These are phyloP conservation scores for Beauveria bassiana DNA, from an alignment of 2,329 filamentous ascomycete species.

Conservation along the genomic window DNA sequence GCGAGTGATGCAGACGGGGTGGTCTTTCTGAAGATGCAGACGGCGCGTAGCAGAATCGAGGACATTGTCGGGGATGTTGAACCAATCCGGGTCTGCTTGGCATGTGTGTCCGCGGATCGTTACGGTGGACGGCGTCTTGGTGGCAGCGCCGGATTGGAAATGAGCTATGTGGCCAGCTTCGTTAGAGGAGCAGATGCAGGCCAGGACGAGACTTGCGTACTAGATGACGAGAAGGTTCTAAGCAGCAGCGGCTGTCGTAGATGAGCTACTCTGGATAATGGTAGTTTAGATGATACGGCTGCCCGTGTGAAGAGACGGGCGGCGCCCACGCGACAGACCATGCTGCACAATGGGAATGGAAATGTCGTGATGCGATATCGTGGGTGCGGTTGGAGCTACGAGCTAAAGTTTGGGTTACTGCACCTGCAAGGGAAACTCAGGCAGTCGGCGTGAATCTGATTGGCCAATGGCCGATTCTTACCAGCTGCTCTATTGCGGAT, in stretches of 20 bases:
- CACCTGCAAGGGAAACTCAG: neutral
- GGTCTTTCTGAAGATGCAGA: constrained; percentile 85
- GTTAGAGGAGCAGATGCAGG: neutral
- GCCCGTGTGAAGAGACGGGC: neutral
- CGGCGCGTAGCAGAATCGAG: constrained; percentile 64
- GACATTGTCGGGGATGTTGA: constrained; percentile 74
- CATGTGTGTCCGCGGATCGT: constrained; percentile 58
- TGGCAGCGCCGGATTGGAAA: constrained; percentile 3
- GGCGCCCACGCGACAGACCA: constrained; percentile 6
- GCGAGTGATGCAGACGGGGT: constrained; percentile 84
- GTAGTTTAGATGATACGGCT: neutral
- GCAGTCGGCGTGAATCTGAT: neutral
- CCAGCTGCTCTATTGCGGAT: neutral
- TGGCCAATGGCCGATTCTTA: neutral
- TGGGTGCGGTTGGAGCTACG: neutral
- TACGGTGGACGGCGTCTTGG: constrained; percentile 23
- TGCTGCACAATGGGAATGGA: neutral
- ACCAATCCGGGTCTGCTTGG: constrained; percentile 66
- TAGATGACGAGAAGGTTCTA: neutral
- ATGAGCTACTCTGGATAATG: neutral
- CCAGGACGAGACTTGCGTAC: neutral
- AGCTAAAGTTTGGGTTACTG: neutral
- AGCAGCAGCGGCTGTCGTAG: neutral
- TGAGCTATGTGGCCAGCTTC: neutral
- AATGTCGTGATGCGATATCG: neutral